Base-by-base conservation (phyloP, 768 basidiomycete species). In the Pisolithus microcarpus region DNA sequence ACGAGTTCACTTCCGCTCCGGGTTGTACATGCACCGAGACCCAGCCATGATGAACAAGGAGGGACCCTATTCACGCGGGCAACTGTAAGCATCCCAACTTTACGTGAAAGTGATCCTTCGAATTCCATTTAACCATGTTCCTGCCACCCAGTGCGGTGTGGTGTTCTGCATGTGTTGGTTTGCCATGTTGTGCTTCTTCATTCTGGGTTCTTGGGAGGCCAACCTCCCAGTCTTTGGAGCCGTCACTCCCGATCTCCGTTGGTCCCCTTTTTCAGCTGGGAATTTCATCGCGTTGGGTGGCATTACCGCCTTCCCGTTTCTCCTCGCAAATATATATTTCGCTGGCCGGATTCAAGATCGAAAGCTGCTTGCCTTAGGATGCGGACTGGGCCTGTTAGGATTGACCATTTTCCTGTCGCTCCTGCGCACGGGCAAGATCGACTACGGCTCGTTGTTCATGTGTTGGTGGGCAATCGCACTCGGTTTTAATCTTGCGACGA, bases 211-310 rank as follows among this genome's bases (percentile, higher is more conserved):
- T 11, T 85, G 81, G 82, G 83, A 86, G 63, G 71, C 79, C 44
- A 84, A 83, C 63, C 76, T 85, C 46, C 83, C 82, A 36, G 75
- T 84, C 50, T 84, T 77, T 60, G 74, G 77, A 19, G 73, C 75
- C 43, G 59, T 56, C 19, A 62, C 58, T 7, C 61, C 65, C 13
- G 58, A 64, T 18, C 76, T 84, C 59, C 61, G 72, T 58, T 84
- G 78, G 72, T 74, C 77, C 13, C 84, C 82, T 1, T 84, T 76
- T 58, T 71, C 74, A 16, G 80, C 83, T 3, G 85, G 81, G 7
- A 85, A 85, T 65, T 80, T 84, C 66, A 82, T 85, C 63, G 83
- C 80, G 23, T 73, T 86, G 10, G 83, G 83, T 16, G 85, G 82
- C 9, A 66, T 78, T 24, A 69, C 74, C 21, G 72, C 78, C 28